These are phyloP conservation scores for Wallemia hederae DNA, from an alignment of 1,284 basidiomycete species.

Conservation along the genomic window DNA sequence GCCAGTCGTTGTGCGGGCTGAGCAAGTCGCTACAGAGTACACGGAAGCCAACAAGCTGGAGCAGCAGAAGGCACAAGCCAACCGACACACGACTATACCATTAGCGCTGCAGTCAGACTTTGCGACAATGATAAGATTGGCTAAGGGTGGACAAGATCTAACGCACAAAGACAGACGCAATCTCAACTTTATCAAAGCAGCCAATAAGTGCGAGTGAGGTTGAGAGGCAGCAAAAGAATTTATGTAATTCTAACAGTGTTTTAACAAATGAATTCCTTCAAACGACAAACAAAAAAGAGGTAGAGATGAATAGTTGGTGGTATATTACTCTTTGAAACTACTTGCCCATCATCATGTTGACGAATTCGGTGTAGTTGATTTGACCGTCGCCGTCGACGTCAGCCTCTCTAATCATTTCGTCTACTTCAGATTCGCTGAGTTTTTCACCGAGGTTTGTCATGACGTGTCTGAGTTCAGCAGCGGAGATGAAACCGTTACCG, in stretches of 20 bases:
- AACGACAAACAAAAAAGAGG: background rate
- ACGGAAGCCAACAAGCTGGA: conserved; percentile 39
- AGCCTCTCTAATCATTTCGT: conserved; percentile 96
- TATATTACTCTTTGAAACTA: background rate
- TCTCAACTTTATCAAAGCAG: background rate
- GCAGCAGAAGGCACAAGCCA: conserved; percentile 33
- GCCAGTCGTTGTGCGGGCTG: conserved; percentile 56
- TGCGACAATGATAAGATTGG: conserved; percentile 26
- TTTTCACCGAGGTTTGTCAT: conserved; percentile 89
- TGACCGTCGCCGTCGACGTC: conserved; percentile 83
- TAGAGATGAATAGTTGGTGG: background rate
- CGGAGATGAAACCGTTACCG: conserved; percentile 29
- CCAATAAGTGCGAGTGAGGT: background rate
- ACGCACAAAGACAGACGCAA: background rate
- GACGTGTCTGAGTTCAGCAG: conserved; percentile 51
- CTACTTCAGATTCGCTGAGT: conserved; percentile 68
- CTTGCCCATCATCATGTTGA: background rate
- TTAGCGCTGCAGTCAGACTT: conserved; percentile 63
- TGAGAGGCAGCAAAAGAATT: no score
- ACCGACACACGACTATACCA: conserved; percentile 31
- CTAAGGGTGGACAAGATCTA: background rate
- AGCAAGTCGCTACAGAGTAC: conserved; percentile 59
- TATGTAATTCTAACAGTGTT: no score
- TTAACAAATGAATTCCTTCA: background rate
- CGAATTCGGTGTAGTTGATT: conserved; percentile 30